Conservation (phyloP, 169 alveolate genomes). For the Plasmodium cynomolgi region DNA sequence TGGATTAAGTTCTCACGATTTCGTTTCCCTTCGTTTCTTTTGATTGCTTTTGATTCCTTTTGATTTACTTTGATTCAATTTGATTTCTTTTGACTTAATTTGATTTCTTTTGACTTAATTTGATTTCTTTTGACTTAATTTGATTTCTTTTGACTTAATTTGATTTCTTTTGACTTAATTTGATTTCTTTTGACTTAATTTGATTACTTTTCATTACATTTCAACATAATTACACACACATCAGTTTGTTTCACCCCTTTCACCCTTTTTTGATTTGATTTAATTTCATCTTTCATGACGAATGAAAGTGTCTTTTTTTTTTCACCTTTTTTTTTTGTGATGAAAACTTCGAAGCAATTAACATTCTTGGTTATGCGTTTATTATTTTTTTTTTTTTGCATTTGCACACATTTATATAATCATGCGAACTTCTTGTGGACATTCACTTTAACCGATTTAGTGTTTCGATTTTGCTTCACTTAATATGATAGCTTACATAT, state of each 20-base stretch:
- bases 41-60: neutral
- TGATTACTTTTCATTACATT: neutral
- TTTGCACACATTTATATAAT: constrained; percentile 8
- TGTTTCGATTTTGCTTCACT: neutral
- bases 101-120: too few relatives aligned
- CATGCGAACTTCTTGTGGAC: neutral
- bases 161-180: too few relatives aligned
- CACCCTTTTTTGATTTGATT: neutral
- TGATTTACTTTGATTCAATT: too few relatives aligned
- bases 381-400: neutral
- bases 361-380: neutral
- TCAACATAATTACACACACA: neutral
- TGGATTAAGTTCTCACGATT: neutral
- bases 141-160: too few relatives aligned
- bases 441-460: constrained; percentile 8
- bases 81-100: neutral
- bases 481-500: neutral
- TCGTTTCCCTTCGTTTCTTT: constrained; percentile 4
- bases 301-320: constrained; percentile 37
- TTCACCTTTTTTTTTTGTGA: neutral
- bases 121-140: neutral
- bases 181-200: too few relatives aligned
- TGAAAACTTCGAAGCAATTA: constrained; percentile 10
- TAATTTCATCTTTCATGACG: constrained; percentile 11
- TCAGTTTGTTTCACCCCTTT: neutral